Conservation (phyloP, 495 filamentous ascomycete species). For the Aspergillus leporis region DNA sequence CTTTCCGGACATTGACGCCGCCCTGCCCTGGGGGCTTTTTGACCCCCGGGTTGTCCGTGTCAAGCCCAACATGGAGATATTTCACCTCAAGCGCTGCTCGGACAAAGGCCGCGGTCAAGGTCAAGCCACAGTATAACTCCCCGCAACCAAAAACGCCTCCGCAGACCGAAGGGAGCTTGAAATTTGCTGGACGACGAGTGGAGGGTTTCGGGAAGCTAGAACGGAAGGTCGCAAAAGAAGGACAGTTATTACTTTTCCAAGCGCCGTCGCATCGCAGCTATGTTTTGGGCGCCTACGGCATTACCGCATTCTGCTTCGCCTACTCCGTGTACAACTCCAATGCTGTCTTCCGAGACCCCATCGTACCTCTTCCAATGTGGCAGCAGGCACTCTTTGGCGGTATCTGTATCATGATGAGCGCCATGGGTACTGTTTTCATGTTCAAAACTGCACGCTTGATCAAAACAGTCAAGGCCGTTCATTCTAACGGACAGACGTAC, state of each 20-base stretch:
- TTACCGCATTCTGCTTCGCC: slow-evolving; percentile 56
- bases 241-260: slow-evolving; percentile 56
- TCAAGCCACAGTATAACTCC: slow-evolving; percentile 18
- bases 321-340: slow-evolving; percentile 59
- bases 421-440: slow-evolving; percentile 43
- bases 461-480: slow-evolving; percentile 37
- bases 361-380: slow-evolving; percentile 38
- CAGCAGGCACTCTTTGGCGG: slow-evolving; percentile 39
- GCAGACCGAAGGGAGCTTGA: slow-evolving; percentile 26
- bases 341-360: slow-evolving; percentile 35
- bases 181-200: slow-evolving; percentile 28
- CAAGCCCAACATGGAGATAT: slow-evolving; percentile 29
- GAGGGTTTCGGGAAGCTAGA: slow-evolving; percentile 34
- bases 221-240: slow-evolving; percentile 37
- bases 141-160: slow-evolving; percentile 9
- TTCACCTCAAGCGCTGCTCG: slow-evolving; percentile 37
- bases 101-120: slow-evolving; percentile 20
- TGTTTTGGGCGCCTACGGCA: slow-evolving; percentile 54
- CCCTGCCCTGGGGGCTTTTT: slow-evolving; percentile 25
- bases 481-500: slow-evolving; percentile 28
- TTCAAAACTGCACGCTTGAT: slow-evolving; percentile 37
- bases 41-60: slow-evolving; percentile 15
- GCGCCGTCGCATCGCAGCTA: slow-evolving; percentile 62
- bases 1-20: slow-evolving; percentile 30
- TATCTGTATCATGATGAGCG: slow-evolving; percentile 46